These are phyloP conservation scores for Moniliella sp. DNA, from an alignment of 1,284 basidiomycete genomes.

Conservation along the genomic window DNA sequence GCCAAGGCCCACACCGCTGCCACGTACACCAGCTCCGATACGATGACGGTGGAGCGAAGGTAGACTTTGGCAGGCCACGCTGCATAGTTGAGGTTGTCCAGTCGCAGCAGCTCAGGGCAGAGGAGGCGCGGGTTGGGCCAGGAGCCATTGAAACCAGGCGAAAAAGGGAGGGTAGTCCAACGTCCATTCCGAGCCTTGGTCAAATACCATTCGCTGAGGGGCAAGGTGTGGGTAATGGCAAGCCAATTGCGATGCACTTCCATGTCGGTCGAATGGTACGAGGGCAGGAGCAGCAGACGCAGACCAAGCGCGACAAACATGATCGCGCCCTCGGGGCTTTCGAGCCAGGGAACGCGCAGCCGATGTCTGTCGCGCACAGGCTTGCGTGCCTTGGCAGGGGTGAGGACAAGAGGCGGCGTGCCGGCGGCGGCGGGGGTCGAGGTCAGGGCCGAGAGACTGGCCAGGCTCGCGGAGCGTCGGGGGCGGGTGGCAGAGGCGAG, in stretches of 20 bases:
- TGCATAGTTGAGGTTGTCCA: constrained; percentile 57
- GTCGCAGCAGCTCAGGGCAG: constrained; percentile 49
- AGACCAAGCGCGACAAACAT: no score
- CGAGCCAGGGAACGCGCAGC: no score
- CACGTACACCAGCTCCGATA: constrained; percentile 66
- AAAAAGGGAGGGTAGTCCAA: constrained; percentile 63
- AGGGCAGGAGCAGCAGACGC: no score
- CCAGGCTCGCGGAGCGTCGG: no score
- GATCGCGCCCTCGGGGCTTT: no score
- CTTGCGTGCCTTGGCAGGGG: no score
- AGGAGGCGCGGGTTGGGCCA: constrained; percentile 51
- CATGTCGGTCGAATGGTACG: constrained; percentile 32
- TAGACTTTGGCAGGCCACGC: constrained; percentile 60
- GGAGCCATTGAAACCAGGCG: constrained; percentile 71
- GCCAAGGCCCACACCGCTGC: constrained; percentile 46
- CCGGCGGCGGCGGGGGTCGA: no score
- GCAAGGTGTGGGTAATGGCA: constrained; percentile 66
- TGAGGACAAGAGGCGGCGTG: no score
- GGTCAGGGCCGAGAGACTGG: no score
- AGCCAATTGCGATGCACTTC: constrained; percentile 65
- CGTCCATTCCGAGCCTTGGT: constrained; percentile 83
- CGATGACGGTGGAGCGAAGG: constrained; percentile 62
- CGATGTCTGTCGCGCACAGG: no score
- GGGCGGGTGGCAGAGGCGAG: no score
- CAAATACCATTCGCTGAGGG: constrained; percentile 75